A percentile compares a stretch with the other conserved stretches of the same genome.
phyloP scores from a whole-genome alignment of 257 asterid species.

The Coffea eugenioides region DNA sequence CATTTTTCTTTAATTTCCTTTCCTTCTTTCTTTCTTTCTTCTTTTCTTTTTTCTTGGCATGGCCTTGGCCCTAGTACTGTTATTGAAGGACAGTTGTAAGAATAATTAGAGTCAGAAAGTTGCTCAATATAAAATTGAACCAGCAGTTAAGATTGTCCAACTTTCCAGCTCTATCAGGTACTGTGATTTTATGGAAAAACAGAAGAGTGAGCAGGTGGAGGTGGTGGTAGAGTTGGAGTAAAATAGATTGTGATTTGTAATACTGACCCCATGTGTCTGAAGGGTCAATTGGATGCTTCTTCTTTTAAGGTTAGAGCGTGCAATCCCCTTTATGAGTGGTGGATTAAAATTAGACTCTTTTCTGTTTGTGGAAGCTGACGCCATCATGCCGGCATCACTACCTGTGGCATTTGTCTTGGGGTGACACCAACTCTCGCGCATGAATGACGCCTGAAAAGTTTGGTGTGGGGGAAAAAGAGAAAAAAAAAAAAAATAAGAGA shows the following conservation, averaged over 20 bases:
- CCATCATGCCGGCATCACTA: not conserved
- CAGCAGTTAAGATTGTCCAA: not conserved
- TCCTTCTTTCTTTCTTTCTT: constrained; percentile 6
- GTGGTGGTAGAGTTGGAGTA: not conserved
- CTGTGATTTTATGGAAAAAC: not conserved
- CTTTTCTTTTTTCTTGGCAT: not conserved
- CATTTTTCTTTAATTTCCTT: too few relatives aligned
- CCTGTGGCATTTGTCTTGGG: too few relatives aligned
- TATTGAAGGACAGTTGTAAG: not conserved
- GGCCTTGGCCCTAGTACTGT: not conserved
- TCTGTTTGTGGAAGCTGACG: constrained; percentile 9
- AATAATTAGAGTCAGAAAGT: constrained; percentile 8
- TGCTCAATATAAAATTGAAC: constrained; percentile 4
- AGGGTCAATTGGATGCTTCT: constrained; percentile 18
- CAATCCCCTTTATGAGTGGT: constrained; percentile 6
- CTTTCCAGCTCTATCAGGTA: constrained; percentile 6
- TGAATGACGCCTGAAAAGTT: constrained; percentile 8
- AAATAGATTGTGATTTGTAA: constrained; percentile 8
- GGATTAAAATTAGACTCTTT: not conserved
- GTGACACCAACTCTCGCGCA: not conserved
- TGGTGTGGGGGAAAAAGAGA: not conserved
- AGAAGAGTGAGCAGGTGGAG: constrained; percentile 7
- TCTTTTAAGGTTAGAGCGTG: constrained; percentile 10
- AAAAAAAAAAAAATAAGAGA: not conserved
- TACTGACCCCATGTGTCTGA: constrained; percentile 6